These are phyloP conservation scores for Pyropia haitanensis DNA, from an alignment of 23 red algal genomes.

Conservation along the genomic window DNA sequence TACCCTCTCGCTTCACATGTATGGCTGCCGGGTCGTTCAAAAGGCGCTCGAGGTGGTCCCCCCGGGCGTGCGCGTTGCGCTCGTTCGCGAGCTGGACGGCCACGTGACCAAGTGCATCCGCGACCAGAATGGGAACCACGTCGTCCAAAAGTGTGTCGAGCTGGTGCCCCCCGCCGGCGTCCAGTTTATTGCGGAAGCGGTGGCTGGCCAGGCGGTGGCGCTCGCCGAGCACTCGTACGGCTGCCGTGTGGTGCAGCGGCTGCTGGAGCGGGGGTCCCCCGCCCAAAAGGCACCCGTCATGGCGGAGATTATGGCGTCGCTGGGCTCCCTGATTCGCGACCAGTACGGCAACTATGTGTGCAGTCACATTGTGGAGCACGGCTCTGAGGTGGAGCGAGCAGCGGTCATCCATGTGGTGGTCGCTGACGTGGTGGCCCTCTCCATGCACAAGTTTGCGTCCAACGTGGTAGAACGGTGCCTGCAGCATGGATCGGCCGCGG, in stretches of 20 bases:
- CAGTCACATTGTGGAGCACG: slow-evolving; percentile 76
- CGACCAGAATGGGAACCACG: slow-evolving; percentile 99
- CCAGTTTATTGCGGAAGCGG: slow-evolving; percentile 90
- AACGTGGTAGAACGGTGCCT: slow-evolving; percentile 99
- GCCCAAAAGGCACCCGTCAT: slow-evolving; percentile 86
- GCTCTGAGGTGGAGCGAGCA: slow-evolving; percentile 51
- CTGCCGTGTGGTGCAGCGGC: slow-evolving; percentile 93
- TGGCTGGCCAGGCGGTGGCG: slow-evolving; percentile 73
- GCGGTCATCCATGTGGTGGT: slow-evolving; percentile 67
- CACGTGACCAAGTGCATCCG: slow-evolving; percentile 98
- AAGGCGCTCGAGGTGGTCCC: slow-evolving; percentile 92
- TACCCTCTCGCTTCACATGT: slow-evolving; percentile 92
- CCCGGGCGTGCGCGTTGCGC: slow-evolving; percentile 17
- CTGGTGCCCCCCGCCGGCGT: slow-evolving; percentile 63
- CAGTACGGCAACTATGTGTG: slow-evolving; percentile 94
- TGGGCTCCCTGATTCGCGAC: slow-evolving; percentile 68
- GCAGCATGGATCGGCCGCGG: slow-evolving; percentile 67
- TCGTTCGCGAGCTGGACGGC: slow-evolving; percentile 86
- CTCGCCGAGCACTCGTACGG: slow-evolving; percentile 96
- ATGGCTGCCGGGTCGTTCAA: slow-evolving; percentile 99
- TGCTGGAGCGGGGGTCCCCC: slow-evolving; percentile 71
- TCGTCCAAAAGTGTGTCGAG: slow-evolving; percentile 97
- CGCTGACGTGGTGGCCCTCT: slow-evolving; percentile 61
- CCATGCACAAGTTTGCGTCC: slow-evolving; percentile 90
- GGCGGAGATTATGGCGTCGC: slow-evolving; percentile 73